Evolutionary conservation across 768 basidiomycete species (phyloP).

Genomic region (Rhizopogon vulgaris): DNA sequence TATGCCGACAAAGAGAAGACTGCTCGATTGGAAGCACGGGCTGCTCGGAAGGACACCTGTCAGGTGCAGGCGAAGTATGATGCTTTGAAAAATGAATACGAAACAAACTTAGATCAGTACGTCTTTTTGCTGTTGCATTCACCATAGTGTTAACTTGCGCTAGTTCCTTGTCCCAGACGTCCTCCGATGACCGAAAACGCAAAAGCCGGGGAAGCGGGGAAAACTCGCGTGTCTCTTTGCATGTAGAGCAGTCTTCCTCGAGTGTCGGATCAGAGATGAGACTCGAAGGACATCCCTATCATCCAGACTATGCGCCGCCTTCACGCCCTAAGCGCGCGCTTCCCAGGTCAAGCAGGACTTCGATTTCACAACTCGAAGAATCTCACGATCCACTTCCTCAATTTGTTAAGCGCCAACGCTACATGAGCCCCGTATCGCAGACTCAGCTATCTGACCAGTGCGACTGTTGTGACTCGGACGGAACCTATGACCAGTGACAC

Average conservation of each 20-base stretch:
- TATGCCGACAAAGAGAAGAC: constrained; percentile 26
- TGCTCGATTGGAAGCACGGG: constrained; percentile 23
- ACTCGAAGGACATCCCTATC: not conserved
- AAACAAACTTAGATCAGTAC: constrained; percentile 5
- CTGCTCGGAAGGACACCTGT: constrained; percentile 33
- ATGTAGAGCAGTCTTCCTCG: not conserved
- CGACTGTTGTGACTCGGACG: not conserved
- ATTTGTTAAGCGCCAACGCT: constrained; percentile 20
- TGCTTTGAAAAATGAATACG: constrained; percentile 20
- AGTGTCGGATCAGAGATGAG: not conserved
- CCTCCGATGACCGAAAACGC: not conserved
- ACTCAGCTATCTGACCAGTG: not conserved
- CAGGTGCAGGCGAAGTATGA: constrained; percentile 31
- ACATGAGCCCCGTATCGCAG: not conserved
- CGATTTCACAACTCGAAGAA: not conserved
- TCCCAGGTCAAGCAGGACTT: constrained; percentile 16
- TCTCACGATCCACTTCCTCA: constrained; percentile 1
- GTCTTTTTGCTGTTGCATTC: not conserved
- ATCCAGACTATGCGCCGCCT: too few relatives aligned
- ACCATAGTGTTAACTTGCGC: not conserved
- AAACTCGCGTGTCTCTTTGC: not conserved
- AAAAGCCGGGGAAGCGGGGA: not conserved
- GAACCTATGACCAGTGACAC: not conserved
- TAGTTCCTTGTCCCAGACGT: not conserved
- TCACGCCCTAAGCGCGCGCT: constrained; percentile 23